Base-by-base conservation (phyloP, 148 eudicot species). In the Fagopyrum tataricum region DNA sequence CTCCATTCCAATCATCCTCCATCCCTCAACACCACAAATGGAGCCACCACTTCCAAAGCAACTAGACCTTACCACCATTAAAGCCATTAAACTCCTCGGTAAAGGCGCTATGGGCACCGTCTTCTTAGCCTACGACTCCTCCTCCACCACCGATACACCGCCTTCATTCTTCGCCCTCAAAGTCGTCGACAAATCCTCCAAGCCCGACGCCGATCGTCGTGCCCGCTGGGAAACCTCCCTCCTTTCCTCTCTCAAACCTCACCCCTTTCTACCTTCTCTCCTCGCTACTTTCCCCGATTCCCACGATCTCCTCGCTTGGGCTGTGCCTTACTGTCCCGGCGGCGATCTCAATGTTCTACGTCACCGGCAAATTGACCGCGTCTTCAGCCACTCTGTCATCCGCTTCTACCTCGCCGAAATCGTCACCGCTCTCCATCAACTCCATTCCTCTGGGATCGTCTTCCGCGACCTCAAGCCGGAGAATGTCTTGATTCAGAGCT, bases 101-200 rank as follows among this genome's bases (percentile, higher is more conserved):
- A 89, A 84, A 75, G 98, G 98, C n/a, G 98, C 98, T 49, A 89
- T 83, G 80, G 98, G 98, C 23, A 93, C 97, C 5, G 98, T 93
- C 5, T 87, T 93, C 74, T 76, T 93, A 15, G 98, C 88, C 71
- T 77, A 88, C 67, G 80, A 89, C 84, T 62, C 0, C 12, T 40
- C 49, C 4, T 62, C n/a, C n/a, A n/a, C 75, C 47, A 85, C 87
- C 87, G 85, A 90, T 0, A 64, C 74, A 8, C 87, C 85, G 39
- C 26, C 6, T 31, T 76, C 20, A 73, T 89, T 88, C 62, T 89
- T 88, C 67, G 92, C 92, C 44, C 83, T 86, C 67, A 89, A 90
- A 75, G 87, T 86, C 17, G 86, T 86, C 51, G 83, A 85, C 13
- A 91, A 93, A 79, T 73, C 73, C 42, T 79, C 75, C 31, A 85